Evolutionary conservation across 352 stramenopile species (phyloP), one percentile per base, ranked within the genome.

Genomic region (Elongisporangium anandrum): DNA sequence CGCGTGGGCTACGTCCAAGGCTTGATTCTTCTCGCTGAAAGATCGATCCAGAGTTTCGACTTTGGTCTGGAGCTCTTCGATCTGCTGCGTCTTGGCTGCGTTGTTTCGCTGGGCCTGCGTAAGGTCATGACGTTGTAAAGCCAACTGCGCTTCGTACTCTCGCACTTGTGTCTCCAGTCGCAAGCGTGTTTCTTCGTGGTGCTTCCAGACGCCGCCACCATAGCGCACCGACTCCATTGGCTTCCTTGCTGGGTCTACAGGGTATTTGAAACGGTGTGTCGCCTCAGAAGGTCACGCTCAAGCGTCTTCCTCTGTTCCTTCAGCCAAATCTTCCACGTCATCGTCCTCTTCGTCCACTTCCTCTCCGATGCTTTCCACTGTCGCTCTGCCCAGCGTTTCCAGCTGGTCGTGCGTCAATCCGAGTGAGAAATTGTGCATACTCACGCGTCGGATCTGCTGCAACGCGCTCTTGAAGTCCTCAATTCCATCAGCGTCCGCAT

Each of bases 401-500:
- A 45, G 34, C 34, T 45, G 34, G 10, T 69, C 61, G 17, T 56
- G 26, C 1, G 57, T 56, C 50, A 70, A 13, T 17, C 65, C 52
- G 16, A 71, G 16, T 26, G 62, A 61, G 21, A 72, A 59, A 49
- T 63, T 69, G 34, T 74, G 66, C 9, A 79, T 23, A 21, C 60
- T 85, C 63, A 76, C 60, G 52, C 79, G 79, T 6, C 71, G 82
- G 20, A 92, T 65, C 38, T 82, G 77, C 56, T 87, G 66, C 45
- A 92, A 63, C n/a, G 82, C 80, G 21, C 26, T 61, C 69, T 85
- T 88, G 60, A 76, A 92, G 67, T 88, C 77, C 10, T 90, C 81
- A 50, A 92, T 88, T 17, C 78, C 60, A 2, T 45, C 61, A 55
- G 81, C 75, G 56, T 92, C 79, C 7, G 80, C 73, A n/a, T 72